phyloP scores from a whole-genome alignment of 2,329 filamentous ascomycete genomes.

The Botrytis fragariae region DNA sequence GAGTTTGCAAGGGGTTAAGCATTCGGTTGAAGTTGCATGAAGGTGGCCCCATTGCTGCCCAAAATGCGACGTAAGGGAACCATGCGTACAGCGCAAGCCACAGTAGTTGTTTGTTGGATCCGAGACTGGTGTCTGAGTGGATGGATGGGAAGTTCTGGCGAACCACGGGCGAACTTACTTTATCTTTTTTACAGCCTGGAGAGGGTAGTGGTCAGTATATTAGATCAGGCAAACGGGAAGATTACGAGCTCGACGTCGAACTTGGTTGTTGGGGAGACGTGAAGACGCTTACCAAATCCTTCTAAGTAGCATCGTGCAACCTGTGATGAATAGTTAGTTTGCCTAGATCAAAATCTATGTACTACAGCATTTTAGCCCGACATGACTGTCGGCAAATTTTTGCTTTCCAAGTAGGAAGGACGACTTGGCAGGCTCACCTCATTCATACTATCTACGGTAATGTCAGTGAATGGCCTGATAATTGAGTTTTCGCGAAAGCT shows the following conservation, averaged over 20 bases:
- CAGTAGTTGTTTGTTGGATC: slow-evolving; percentile 20
- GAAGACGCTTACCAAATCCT: slow-evolving; percentile 65
- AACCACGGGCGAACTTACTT: slow-evolving; percentile 61
- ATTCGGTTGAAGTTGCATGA: slow-evolving; percentile 17
- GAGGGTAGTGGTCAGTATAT: slow-evolving; percentile 12
- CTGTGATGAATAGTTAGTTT: slow-evolving; percentile 16
- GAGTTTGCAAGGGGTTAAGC: slow-evolving; percentile 23
- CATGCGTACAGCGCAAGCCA: slow-evolving; percentile 34
- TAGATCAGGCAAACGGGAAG: slow-evolving; percentile 15
- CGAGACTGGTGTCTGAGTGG: slow-evolving; percentile 18
- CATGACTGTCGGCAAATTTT: slow-evolving; percentile 4
- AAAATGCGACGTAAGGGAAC: slow-evolving; percentile 39
- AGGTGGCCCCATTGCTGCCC: slow-evolving; percentile 46
- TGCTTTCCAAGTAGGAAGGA: not conserved
- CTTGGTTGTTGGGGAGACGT: slow-evolving; percentile 1
- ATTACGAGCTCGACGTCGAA: slow-evolving; percentile 7
- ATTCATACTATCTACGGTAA: slow-evolving; percentile 81
- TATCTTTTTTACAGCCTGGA: slow-evolving; percentile 81
- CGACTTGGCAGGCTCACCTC: slow-evolving; percentile 53
- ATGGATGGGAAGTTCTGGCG: slow-evolving; percentile 7
- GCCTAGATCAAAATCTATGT: slow-evolving; percentile 20
- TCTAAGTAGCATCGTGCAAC: slow-evolving; percentile 88
- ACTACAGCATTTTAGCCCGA: slow-evolving; percentile 1
- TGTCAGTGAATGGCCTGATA: slow-evolving; percentile 29
- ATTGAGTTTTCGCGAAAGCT: slow-evolving; percentile 23